These are phyloP conservation scores for Peziza echinospora DNA, from an alignment of 495 filamentous ascomycete species.

Conservation along the genomic window DNA sequence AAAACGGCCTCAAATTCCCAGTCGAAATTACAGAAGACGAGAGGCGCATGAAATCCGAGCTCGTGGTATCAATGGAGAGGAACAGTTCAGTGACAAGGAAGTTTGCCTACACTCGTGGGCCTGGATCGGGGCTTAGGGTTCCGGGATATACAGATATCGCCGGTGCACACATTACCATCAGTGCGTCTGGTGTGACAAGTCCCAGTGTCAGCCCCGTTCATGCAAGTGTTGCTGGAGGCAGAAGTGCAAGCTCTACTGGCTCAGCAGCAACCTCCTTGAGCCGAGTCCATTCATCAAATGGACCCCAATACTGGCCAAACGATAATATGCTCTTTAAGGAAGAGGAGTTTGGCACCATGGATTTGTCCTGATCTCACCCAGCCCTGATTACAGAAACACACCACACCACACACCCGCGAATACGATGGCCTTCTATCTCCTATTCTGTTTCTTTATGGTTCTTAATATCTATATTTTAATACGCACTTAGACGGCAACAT, in stretches of 20 bases:
- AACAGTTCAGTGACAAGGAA: slow-evolving; percentile 37
- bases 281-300: slow-evolving; percentile 30
- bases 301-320: slow-evolving; percentile 50
- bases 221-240: slow-evolving; percentile 10
- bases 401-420: too few species aligned
- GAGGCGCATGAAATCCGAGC: slow-evolving; percentile 78
- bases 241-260: slow-evolving; percentile 27
- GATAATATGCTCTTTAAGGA: slow-evolving; percentile 67
- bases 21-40: slow-evolving; percentile 83
- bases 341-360: slow-evolving; percentile 77
- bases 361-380: slow-evolving; percentile 38
- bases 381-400: too few species aligned
- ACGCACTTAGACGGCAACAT: too few species aligned
- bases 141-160: slow-evolving; percentile 83
- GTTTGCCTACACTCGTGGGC: slow-evolving; percentile 65
- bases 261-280: slow-evolving; percentile 37
- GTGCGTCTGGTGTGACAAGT: slow-evolving; percentile 3
- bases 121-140: slow-evolving; percentile 68
- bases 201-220: slow-evolving; percentile 13
- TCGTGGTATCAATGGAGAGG: slow-evolving; percentile 61
- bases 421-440: neutral
- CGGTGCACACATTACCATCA: slow-evolving; percentile 41
- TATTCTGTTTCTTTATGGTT: neutral
- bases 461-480: neutral
- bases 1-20: slow-evolving; percentile 49